These are phyloP conservation scores for Pyrenochaeta sp. DNA, from an alignment of 2,329 filamentous ascomycete genomes.

Conservation along the genomic window DNA sequence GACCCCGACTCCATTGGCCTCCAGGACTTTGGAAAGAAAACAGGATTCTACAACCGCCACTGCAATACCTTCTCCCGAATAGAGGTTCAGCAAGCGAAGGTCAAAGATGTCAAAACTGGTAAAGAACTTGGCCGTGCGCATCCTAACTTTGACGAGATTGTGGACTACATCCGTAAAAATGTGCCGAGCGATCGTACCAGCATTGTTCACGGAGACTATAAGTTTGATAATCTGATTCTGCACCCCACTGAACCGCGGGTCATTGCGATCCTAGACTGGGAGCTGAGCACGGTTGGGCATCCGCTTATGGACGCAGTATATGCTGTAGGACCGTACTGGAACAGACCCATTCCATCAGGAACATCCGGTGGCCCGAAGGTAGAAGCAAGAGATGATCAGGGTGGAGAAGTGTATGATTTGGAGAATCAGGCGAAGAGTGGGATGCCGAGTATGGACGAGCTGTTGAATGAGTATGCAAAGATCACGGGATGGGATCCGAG, in stretches of 20 bases:
- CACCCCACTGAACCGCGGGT: slow-evolving; percentile 86
- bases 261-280: slow-evolving; percentile 95
- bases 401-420: slow-evolving; percentile 39
- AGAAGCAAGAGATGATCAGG: slow-evolving; percentile 48
- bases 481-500: slow-evolving; percentile 75
- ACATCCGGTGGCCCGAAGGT: slow-evolving; percentile 46
- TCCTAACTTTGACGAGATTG: slow-evolving; percentile 80
- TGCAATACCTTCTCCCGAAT: slow-evolving; percentile 82
- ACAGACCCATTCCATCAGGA: slow-evolving; percentile 42
- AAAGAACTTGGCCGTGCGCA: slow-evolving; percentile 73
- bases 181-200: slow-evolving; percentile 77
- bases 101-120: slow-evolving; percentile 74
- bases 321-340: slow-evolving; percentile 64
- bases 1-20: slow-evolving; percentile 73
- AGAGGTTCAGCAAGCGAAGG: slow-evolving; percentile 77
- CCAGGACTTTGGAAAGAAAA: slow-evolving; percentile 73
- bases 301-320: slow-evolving; percentile 90
- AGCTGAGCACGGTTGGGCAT: slow-evolving; percentile 95
- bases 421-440: slow-evolving; percentile 63
- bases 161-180: slow-evolving; percentile 74
- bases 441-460: slow-evolving; percentile 66
- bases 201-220: slow-evolving; percentile 93
- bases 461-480: slow-evolving; percentile 70
- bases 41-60: slow-evolving; percentile 85
- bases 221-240: slow-evolving; percentile 73